Conservation (phyloP, 352 stramenopile genomes). For the Phytophthora pinifolia region DNA sequence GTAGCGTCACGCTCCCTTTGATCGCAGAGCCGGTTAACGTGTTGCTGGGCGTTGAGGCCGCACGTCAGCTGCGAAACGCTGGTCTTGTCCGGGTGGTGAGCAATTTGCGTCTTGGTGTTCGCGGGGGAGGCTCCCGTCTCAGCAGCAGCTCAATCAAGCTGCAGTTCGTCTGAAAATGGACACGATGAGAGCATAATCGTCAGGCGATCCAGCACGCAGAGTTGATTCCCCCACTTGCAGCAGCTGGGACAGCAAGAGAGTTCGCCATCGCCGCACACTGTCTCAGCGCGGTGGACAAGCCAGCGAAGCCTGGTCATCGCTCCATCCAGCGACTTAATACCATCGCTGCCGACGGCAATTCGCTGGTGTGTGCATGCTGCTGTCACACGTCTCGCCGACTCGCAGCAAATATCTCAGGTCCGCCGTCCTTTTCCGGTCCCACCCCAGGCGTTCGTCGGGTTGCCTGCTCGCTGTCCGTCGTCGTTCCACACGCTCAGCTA, state of each 20-base stretch:
- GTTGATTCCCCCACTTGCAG: conserved; percentile 16
- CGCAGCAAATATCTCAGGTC: conserved; percentile 19
- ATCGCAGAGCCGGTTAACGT: too few species aligned
- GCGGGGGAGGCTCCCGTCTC: conserved; percentile 11
- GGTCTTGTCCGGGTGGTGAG: not conserved
- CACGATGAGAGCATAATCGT: conserved; percentile 23
- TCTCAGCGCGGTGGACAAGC: conserved; percentile 14
- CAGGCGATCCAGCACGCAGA: not conserved
- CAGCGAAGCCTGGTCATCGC: conserved; percentile 11
- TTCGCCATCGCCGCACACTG: not conserved
- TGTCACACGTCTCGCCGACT: conserved; percentile 32
- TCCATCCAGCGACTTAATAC: not conserved
- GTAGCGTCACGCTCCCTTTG: not conserved
- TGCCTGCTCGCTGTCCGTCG: conserved; percentile 19
- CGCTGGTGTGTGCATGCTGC: conserved; percentile 2
- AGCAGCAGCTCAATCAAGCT: conserved; percentile 25
- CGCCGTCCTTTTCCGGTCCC: conserved; percentile 23
- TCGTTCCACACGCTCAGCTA: conserved; percentile 5
- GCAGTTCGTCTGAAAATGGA: conserved; percentile 24
- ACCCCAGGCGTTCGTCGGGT: conserved; percentile 19
- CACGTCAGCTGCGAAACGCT: conserved; percentile 10
- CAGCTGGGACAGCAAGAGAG: conserved; percentile 7
- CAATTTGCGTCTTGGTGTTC: conserved; percentile 23
- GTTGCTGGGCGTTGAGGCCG: not conserved
- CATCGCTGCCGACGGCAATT: conserved; percentile 11